A percentile compares a stretch with the other conserved stretches of the same genome.
These are phyloP conservation scores for Stephanocyclus meneghinianus DNA, from an alignment of 352 stramenopile species.

Conservation along the genomic window DNA sequence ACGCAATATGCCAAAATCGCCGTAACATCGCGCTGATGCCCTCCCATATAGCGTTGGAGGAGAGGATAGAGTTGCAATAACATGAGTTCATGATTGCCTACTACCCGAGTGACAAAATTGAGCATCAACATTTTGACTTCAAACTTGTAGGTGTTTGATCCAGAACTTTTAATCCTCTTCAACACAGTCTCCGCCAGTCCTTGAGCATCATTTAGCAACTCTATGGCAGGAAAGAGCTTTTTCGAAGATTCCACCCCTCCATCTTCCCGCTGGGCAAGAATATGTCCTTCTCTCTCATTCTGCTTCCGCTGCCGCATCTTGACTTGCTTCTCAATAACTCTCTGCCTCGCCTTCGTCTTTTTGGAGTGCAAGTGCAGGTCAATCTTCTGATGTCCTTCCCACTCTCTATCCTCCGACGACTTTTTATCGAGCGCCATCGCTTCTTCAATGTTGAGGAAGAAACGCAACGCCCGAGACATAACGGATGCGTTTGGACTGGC, in stretches of 20 bases:
- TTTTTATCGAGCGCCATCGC: constrained; percentile 94
- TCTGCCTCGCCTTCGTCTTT: constrained; percentile 90
- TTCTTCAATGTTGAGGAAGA: constrained; percentile 98
- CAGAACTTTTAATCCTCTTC: constrained; percentile 83
- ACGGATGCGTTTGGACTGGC: constrained; percentile 75
- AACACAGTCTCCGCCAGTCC: constrained; percentile 92
- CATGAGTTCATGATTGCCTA: constrained; percentile 97
- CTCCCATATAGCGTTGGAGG: constrained; percentile 90
- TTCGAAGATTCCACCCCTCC: constrained; percentile 62
- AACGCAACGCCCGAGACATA: constrained; percentile 88
- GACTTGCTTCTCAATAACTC: constrained; percentile 81
- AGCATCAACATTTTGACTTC: constrained; percentile 96
- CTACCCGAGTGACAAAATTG: constrained; percentile 95
- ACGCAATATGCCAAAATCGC: constrained; percentile 96
- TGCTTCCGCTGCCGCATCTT: constrained; percentile 88
- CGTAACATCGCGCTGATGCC: constrained; percentile 86
- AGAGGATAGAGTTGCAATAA: constrained; percentile 95
- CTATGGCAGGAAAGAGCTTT: constrained; percentile 93
- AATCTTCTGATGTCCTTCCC: constrained; percentile 83
- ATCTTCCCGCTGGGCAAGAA: constrained; percentile 56
- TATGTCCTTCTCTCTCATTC: constrained; percentile 54
- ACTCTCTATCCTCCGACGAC: constrained; percentile 85
- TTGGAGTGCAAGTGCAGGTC: constrained; percentile 95
- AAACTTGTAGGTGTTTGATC: constrained; percentile 75
- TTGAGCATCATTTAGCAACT: constrained; percentile 96